phyloP scores from a whole-genome alignment of 1,284 basidiomycete species.

The Pseudozyma flocculosa region DNA sequence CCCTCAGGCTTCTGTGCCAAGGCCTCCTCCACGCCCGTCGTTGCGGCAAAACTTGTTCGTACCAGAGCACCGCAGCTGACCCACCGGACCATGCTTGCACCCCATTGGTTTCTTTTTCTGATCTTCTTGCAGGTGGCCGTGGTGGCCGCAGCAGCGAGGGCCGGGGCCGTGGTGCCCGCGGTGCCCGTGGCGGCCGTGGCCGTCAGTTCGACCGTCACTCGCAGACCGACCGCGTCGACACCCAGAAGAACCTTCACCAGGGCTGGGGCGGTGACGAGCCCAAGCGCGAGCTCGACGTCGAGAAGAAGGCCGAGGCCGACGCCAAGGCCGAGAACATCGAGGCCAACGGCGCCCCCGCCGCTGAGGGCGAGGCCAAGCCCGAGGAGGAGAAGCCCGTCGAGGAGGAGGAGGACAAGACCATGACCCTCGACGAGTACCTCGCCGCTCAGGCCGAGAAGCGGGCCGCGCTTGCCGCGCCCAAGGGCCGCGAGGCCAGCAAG shows the following conservation, averaged over 20 bases:
- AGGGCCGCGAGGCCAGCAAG: constrained; percentile 31
- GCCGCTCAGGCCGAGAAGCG: constrained; percentile 66
- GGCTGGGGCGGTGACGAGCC: constrained; percentile 89
- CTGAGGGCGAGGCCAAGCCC: constrained; percentile 48
- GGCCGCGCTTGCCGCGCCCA: constrained; percentile 43
- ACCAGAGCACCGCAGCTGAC: too few relatives aligned
- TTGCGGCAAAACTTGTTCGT: too few relatives aligned
- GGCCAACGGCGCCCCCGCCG: constrained; percentile 52
- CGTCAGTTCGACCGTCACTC: constrained; percentile 78
- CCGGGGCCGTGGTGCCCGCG: constrained; percentile 60
- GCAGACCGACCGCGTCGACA: constrained; percentile 74
- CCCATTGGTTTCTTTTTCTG: too few relatives aligned
- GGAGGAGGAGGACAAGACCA: constrained; percentile 90
- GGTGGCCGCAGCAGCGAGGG: constrained; percentile 61
- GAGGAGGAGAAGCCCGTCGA: constrained; percentile 64
- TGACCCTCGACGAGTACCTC: constrained; percentile 77
- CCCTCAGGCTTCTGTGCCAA: too few relatives aligned
- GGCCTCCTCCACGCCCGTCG: too few relatives aligned
- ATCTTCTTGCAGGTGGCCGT: constrained; percentile 1
- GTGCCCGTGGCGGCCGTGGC: constrained; percentile 65
- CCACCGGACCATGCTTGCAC: too few relatives aligned
- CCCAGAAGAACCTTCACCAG: constrained; percentile 86
- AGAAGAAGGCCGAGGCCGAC: constrained; percentile 66
- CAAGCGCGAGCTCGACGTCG: constrained; percentile 72
- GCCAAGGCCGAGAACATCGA: constrained; percentile 48